These are phyloP conservation scores for Globisporangium spinosum DNA, from an alignment of 352 stramenopile species.

Conservation along the genomic window DNA sequence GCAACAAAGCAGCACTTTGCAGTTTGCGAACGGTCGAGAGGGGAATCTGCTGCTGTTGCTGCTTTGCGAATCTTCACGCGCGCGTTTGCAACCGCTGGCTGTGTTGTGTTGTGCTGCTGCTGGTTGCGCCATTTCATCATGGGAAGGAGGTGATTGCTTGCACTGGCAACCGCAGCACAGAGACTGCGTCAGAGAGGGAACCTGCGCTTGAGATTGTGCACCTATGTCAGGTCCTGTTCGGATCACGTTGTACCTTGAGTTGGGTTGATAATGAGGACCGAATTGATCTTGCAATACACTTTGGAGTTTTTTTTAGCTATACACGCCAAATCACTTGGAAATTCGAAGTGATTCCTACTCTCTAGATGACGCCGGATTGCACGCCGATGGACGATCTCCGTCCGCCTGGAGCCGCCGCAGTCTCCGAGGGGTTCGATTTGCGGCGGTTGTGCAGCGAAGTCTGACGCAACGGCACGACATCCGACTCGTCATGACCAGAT, in stretches of 20 bases:
- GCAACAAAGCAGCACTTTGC: not conserved
- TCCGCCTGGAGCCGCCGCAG: not conserved
- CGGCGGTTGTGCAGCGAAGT: not conserved
- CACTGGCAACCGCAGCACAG: too few species aligned
- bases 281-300: too few species aligned
- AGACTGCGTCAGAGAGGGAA: too few species aligned
- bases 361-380: not conserved
- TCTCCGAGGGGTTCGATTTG: not conserved
- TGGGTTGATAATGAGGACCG: not conserved
- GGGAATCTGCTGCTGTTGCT: not conserved
- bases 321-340: not conserved
- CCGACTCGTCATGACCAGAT: slow-evolving; percentile 7
- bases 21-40: not conserved
- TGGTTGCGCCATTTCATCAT: not conserved
- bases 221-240: not conserved
- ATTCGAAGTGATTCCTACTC: not conserved
- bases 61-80: not conserved
- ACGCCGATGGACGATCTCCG: slow-evolving; percentile 1
- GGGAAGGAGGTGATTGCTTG: not conserved
- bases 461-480: slow-evolving; percentile 6
- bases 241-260: not conserved
- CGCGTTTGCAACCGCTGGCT: not conserved
- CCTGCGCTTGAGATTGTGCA: not conserved
- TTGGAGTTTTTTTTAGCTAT: not conserved
- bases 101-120: not conserved